phyloP scores from a whole-genome alignment of 73 alveolate species.

The Stentor roeselii region DNA sequence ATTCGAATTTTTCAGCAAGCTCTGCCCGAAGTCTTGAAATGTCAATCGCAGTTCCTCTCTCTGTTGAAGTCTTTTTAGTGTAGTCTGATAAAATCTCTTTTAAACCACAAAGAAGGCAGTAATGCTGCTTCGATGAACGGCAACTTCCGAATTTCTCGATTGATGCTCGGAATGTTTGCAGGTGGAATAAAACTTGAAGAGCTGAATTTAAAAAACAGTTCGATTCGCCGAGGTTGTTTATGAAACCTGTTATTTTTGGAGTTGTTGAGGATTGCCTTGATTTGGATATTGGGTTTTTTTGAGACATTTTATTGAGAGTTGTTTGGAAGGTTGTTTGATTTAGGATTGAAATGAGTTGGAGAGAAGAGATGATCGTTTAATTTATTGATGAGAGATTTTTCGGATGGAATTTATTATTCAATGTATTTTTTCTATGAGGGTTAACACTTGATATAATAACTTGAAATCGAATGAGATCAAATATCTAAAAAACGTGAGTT shows the following conservation, averaged over 20 bases:
- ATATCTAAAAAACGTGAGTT: too few relatives aligned
- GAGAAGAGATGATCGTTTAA: too few relatives aligned
- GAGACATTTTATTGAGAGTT: too few relatives aligned
- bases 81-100: neutral
- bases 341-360: too few relatives aligned
- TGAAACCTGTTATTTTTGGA: constrained; percentile 2
- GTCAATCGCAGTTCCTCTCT: neutral
- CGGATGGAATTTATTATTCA: too few relatives aligned
- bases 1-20: neutral
- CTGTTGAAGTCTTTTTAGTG: neutral
- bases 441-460: too few relatives aligned
- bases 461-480: too few relatives aligned
- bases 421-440: too few relatives aligned
- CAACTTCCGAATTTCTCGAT: neutral
- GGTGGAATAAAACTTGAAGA: neutral
- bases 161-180: neutral
- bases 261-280: neutral
- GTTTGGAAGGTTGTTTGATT: too few relatives aligned
- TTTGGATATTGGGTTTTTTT: neutral
- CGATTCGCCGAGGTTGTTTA: neutral
- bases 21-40: neutral
- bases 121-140: neutral
- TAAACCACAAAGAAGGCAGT: constrained; percentile 2
- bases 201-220: constrained; percentile 22
- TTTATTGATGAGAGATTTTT: too few relatives aligned